These are phyloP conservation scores for Fusarium sp. DNA, from an alignment of 2,329 filamentous ascomycete genomes.

Conservation along the genomic window DNA sequence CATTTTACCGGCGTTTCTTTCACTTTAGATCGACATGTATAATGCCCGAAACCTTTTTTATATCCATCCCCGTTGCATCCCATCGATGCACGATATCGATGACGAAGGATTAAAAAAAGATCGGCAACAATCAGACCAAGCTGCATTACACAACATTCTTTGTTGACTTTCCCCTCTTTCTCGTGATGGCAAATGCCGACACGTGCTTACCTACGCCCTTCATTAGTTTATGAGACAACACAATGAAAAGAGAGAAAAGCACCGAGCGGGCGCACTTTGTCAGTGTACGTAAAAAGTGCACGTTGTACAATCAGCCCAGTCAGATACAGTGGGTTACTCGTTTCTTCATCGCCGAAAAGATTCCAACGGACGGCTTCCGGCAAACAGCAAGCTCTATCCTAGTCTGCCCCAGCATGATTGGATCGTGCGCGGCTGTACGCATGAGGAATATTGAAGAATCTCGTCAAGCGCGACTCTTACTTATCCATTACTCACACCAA, in stretches of 20 bases:
- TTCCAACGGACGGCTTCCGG: neutral
- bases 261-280: constrained; percentile 22
- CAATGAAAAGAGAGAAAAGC: constrained; percentile 8
- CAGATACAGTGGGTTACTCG: constrained; percentile 18
- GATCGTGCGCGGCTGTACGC: constrained; percentile 36
- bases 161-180: constrained; percentile 32
- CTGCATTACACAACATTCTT: constrained; percentile 13
- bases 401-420: constrained; percentile 9
- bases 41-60: constrained; percentile 4
- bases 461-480: constrained; percentile 19
- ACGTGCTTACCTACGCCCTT: constrained; percentile 19
- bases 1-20: constrained; percentile 33
- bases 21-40: constrained; percentile 29
- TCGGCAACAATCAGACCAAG: constrained; percentile 18
- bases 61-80: constrained; percentile 14
- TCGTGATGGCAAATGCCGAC: constrained; percentile 15
- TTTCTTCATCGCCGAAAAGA: constrained; percentile 11
- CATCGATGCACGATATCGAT: constrained; percentile 18
- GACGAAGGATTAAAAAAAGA: constrained; percentile 31
- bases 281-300: constrained; percentile 39
- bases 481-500: constrained; percentile 29
- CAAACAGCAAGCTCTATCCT: constrained; percentile 26
- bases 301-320: constrained; percentile 22
- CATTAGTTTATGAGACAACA: constrained; percentile 6
- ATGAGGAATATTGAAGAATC: constrained; percentile 28